These are phyloP conservation scores for Syncephalastrum monosporum DNA, from an alignment of 371 early-diverging fungal species.

Conservation along the genomic window DNA sequence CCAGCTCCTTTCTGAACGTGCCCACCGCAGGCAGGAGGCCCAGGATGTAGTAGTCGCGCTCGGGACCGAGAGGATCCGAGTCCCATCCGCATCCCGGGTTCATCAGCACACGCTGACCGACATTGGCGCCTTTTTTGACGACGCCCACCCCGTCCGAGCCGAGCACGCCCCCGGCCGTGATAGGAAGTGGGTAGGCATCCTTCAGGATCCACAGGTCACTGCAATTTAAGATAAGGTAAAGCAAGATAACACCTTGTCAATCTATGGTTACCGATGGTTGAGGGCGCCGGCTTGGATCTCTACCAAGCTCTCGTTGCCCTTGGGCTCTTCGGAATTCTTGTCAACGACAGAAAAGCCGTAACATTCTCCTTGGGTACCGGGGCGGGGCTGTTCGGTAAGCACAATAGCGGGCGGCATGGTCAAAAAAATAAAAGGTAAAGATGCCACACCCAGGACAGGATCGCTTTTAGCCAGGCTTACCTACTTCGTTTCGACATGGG, in stretches of 20 bases:
- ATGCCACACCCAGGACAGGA: too few relatives aligned
- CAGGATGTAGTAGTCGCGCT: conserved; percentile 54
- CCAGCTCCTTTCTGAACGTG: conserved; percentile 57
- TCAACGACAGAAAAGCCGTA: conserved; percentile 30
- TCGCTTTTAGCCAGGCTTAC: too few relatives aligned
- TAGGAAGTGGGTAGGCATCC: conserved; percentile 35
- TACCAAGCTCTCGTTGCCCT: conserved; percentile 42
- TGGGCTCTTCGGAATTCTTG: not conserved
- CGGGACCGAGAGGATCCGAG: conserved; percentile 59
- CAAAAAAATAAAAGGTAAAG: too few relatives aligned
- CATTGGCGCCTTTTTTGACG: conserved; percentile 14
- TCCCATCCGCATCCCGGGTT: conserved; percentile 63
- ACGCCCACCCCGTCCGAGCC: conserved; percentile 65
- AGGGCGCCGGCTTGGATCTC: conserved; percentile 62
- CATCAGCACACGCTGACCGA: conserved; percentile 51
- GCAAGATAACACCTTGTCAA: not conserved
- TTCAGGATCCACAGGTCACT: conserved; percentile 62
- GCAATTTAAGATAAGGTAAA: not conserved
- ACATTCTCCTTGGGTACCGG: not conserved
- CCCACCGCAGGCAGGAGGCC: conserved; percentile 58
- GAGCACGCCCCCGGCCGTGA: conserved; percentile 46
- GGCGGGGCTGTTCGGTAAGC: conserved; percentile 5
- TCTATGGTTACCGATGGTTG: conserved; percentile 55
- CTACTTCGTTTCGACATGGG: too few relatives aligned
- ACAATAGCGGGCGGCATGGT: conserved; percentile 1